Evolutionary conservation across 2,329 filamentous ascomycete genomes (phyloP).

Genomic region (Arthroderma sp.): DNA sequence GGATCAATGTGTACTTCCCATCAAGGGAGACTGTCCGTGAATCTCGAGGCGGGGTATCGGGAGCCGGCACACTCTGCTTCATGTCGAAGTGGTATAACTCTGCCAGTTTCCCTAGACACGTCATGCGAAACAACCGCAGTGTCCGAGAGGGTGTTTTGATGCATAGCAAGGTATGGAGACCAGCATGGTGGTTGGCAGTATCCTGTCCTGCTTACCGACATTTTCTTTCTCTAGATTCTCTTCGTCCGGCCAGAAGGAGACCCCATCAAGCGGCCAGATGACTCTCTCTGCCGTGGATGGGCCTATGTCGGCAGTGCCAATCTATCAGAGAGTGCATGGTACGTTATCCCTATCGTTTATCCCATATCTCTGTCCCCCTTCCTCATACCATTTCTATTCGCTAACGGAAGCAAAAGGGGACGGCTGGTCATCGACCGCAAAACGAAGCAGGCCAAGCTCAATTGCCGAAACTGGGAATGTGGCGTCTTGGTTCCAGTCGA

Average conservation of each 20-base stretch:
- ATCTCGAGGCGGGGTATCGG: conserved; percentile 52
- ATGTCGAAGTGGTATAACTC: conserved; percentile 59
- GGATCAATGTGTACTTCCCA: conserved; percentile 70
- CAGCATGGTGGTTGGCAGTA: no score
- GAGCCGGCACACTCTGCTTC: conserved; percentile 74
- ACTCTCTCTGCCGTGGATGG: conserved; percentile 46
- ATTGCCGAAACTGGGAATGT: conserved; percentile 89
- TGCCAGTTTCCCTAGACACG: conserved; percentile 55
- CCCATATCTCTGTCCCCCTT: no score
- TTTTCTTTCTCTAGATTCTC: conserved; percentile 20
- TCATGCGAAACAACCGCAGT: conserved; percentile 66
- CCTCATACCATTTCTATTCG: no score
- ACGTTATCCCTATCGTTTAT: conserved; percentile 10
- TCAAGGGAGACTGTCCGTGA: conserved; percentile 54
- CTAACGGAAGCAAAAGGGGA: conserved; percentile 52
- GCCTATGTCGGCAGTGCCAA: conserved; percentile 86
- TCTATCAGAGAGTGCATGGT: conserved; percentile 86
- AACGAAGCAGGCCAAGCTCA: conserved; percentile 60
- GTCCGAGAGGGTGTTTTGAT: conserved; percentile 60
- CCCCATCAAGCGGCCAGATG: conserved; percentile 17
- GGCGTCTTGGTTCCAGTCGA: conserved; percentile 59
- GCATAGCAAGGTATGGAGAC: conserved; percentile 84
- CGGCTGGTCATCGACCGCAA: conserved; percentile 57
- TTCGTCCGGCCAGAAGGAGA: conserved; percentile 22
- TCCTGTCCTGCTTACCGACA: neutral